A percentile compares a stretch with the other conserved stretches of the same genome.
Evolutionary conservation across 257 asterid species (phyloP).

Genomic region (Forsythia suspensa): DNA sequence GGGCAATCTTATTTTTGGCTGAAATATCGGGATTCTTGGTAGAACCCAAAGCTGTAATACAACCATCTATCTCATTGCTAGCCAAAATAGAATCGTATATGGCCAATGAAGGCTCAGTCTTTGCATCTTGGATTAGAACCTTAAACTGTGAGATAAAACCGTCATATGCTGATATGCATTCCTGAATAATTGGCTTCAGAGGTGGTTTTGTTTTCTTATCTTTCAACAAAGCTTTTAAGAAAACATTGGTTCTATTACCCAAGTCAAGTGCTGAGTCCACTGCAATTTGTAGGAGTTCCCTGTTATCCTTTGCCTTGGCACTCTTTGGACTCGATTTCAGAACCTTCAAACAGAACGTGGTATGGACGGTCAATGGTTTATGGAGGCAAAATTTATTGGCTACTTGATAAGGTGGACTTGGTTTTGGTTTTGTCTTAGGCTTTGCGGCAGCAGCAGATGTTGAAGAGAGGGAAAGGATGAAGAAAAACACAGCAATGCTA

Average conservation of each 20-base stretch:
- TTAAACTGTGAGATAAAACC: neutral
- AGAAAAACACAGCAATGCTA: too few relatives aligned
- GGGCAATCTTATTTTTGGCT: neutral
- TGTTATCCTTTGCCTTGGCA: neutral
- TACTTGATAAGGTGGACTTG: too few relatives aligned
- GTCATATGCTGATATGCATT: neutral
- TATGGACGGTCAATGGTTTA: too few relatives aligned
- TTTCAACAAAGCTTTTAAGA: neutral
- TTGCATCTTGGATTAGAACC: neutral
- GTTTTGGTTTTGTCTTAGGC: too few relatives aligned
- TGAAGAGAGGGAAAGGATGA: too few relatives aligned
- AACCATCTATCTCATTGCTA: neutral
- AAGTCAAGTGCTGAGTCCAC: neutral
- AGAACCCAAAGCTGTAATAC: too few relatives aligned
- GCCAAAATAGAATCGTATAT: neutral
- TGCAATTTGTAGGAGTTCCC: neutral
- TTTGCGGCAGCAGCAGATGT: too few relatives aligned
- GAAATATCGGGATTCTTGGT: neutral
- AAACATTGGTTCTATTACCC: neutral
- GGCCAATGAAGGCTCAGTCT: neutral
- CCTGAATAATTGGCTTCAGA: neutral
- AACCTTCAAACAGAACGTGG: too few relatives aligned
- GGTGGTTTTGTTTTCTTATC: neutral
- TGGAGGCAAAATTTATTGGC: too few relatives aligned
- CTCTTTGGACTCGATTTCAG: neutral